Base-by-base conservation (phyloP, 371 early-diverging fungal genomes). In the Mucor lusitanicus region DNA sequence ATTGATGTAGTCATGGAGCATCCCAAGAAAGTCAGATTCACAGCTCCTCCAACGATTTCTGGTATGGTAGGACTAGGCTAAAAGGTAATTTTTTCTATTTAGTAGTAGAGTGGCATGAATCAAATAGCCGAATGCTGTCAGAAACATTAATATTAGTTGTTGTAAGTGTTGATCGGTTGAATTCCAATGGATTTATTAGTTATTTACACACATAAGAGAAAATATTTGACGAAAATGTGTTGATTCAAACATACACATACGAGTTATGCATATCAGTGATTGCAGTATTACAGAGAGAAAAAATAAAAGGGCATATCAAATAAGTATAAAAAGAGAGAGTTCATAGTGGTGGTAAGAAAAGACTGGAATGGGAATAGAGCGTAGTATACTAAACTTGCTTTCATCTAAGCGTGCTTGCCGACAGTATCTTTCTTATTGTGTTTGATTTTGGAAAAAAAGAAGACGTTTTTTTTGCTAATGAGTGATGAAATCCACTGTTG, bases 351-450 rank as follows among this genome's bases (percentile, higher is more conserved):
- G 0, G 6, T 55, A 15, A 30, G 28, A 55, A 55, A 55, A 12
- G 55, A 55, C 6, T 30, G 55, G 55, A 30, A 55, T 27, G 55
- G 55, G 19, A 25, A 27, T 25, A 53, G 25, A 46, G 48, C 6
- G 30, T 3, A 19, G 8, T 4, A 55, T 3, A 19, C 12, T 4
- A 55, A 55, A 30, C 30, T 25, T 60, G 40, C 5, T 60, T 19
- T 64, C 39, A 72, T 65, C 72, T 72, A 50, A 72, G 55, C 21
- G 72, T 63, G 46, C 72, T 72, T 61, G 68, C 64, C 33, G 68
- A 64, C 12, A 72, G 61, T 54, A 72, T 72, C 27, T 53, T 64
- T 68, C 72, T 68, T 61, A 72, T 46, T 17, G 72, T 67, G 54
- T 63, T 64, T 65, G 68, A 64, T 42, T 61, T 64, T 65, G 46